These are phyloP conservation scores for Iberis pinnata DNA, from an alignment of 345 rosid species.

Conservation along the genomic window DNA sequence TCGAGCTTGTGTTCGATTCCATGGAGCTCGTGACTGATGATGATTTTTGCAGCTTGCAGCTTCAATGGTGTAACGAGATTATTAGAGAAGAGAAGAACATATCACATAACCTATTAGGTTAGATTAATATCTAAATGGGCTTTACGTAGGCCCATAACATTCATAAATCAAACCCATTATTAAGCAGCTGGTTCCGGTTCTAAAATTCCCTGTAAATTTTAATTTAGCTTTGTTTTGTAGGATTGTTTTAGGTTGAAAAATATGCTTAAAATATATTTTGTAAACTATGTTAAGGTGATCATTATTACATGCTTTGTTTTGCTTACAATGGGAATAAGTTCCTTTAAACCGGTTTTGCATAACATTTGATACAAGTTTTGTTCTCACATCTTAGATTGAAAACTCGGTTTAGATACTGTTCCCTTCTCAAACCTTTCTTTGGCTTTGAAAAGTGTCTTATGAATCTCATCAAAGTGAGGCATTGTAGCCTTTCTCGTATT, in stretches of 20 bases:
- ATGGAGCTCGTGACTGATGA: neutral
- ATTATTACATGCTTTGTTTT: neutral
- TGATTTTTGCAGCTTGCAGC: slow-evolving; percentile 16
- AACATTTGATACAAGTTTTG: neutral
- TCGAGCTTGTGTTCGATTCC: slow-evolving; percentile 27
- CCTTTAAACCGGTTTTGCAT: neutral
- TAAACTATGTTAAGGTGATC: too few species aligned
- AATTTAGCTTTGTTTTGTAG: too few species aligned
- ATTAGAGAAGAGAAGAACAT: neutral
- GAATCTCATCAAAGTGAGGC: slow-evolving; percentile 77
- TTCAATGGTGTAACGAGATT: slow-evolving; percentile 18
- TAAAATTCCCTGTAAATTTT: too few species aligned
- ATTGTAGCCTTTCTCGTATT: slow-evolving; percentile 52
- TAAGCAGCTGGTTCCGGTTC: too few species aligned
- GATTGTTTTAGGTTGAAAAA: too few species aligned
- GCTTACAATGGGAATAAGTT: neutral
- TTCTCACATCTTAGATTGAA: slow-evolving; percentile 40
- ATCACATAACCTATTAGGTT: neutral
- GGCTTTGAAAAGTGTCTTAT: slow-evolving; percentile 40
- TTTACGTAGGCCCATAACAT: neutral
- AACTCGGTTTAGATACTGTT: slow-evolving; percentile 24
- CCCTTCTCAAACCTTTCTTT: slow-evolving; percentile 36
- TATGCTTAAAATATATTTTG: too few species aligned
- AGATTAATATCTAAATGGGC: neutral
- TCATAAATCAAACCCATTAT: neutral